phyloP scores from a whole-genome alignment of 345 rosid genomes.

The Pistacia vera region DNA sequence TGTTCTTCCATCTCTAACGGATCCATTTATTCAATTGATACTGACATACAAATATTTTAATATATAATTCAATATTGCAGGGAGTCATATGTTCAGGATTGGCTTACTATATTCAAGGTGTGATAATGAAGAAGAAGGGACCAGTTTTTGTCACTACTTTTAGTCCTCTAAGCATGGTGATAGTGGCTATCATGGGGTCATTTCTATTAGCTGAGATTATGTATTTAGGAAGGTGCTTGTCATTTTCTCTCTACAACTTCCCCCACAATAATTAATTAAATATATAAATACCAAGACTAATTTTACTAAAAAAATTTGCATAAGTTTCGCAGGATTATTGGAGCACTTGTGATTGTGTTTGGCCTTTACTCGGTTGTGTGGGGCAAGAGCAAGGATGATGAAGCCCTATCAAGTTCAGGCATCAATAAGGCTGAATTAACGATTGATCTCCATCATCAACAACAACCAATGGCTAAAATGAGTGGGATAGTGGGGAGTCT shows the following conservation, averaged over 20 bases:
- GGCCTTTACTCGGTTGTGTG: conserved; percentile 45
- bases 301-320: not conserved
- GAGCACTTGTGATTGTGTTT: conserved; percentile 37
- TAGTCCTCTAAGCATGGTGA: conserved; percentile 63
- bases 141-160: conserved; percentile 78
- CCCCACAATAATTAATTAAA: too few relatives aligned
- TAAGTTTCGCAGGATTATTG: conserved; percentile 30
- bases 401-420: not conserved
- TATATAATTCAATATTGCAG: conserved; percentile 32
- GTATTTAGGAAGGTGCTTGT: conserved; percentile 58
- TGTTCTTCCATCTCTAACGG: not conserved
- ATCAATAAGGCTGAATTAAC: not conserved
- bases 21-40: too few relatives aligned
- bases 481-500: not conserved
- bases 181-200: conserved; percentile 57
- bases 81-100: conserved; percentile 60
- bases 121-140: conserved; percentile 51
- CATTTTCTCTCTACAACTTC: not conserved
- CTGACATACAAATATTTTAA: not conserved
- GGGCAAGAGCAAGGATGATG: conserved; percentile 48
- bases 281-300: not conserved
- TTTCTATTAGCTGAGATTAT: conserved; percentile 47
- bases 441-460: not conserved
- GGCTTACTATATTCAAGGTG: conserved; percentile 52
- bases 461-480: not conserved